Conservation (phyloP, 2,329 filamentous ascomycete species). For the Dactylonectria macrodidyma region DNA sequence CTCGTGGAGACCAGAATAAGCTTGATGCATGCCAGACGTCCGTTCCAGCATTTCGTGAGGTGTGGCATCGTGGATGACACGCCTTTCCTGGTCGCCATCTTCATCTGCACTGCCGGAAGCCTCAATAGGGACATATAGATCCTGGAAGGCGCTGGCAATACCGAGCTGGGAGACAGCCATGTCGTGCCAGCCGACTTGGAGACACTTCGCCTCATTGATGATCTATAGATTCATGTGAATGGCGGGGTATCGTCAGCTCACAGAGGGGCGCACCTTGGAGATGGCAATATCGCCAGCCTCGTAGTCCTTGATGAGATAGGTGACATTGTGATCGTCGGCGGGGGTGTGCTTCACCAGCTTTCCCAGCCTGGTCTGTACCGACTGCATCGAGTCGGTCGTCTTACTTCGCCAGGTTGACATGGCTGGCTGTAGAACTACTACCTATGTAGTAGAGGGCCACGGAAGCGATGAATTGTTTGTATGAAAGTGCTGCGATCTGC, state of each 20-base stretch:
- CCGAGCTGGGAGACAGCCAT: constrained; percentile 27
- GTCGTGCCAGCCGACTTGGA: constrained; percentile 30
- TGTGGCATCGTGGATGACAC: constrained; percentile 1
- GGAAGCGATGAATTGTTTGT: background rate
- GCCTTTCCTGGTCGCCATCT: constrained; percentile 23
- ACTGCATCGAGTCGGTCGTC: constrained; percentile 28
- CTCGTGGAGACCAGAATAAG: constrained; percentile 28
- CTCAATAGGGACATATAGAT: constrained; percentile 28
- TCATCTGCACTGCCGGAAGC: constrained; percentile 13
- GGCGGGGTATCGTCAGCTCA: background rate
- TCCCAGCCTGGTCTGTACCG: constrained; percentile 27
- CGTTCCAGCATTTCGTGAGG: constrained; percentile 14
- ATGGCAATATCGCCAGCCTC: constrained; percentile 29
- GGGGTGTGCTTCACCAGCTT: constrained; percentile 25
- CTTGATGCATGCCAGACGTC: constrained; percentile 15
- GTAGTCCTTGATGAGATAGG: constrained; percentile 27
- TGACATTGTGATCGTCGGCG: constrained; percentile 26
- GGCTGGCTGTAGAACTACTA: background rate
- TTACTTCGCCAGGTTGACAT: constrained; percentile 26
- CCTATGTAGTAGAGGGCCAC: background rate
- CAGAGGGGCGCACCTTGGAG: constrained; percentile 17
- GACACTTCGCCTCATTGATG: constrained; percentile 29
- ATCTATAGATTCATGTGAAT: constrained; percentile 11
- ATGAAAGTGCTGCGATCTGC: background rate
- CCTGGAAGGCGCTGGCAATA: constrained; percentile 24